phyloP scores from a whole-genome alignment of 805 yeast genomes.

The Saccharomyces jurei region DNA sequence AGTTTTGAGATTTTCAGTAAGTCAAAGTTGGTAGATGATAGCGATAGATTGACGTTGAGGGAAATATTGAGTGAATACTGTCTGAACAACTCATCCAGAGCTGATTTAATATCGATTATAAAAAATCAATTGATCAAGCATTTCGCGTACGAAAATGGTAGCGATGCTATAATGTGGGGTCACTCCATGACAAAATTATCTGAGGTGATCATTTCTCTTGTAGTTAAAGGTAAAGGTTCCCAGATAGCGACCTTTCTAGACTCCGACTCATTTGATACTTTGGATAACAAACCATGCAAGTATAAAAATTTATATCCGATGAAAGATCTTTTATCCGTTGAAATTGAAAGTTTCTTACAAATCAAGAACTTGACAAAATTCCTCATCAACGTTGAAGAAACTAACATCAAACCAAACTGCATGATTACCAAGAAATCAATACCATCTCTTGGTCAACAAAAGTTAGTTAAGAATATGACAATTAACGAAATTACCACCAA shows the following conservation, averaged over 20 bases:
- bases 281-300: slow-evolving; percentile 14
- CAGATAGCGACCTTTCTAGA: slow-evolving; percentile 46
- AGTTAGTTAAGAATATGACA: slow-evolving; percentile 55
- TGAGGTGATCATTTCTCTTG: slow-evolving; percentile 64
- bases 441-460: slow-evolving; percentile 5
- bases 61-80: slow-evolving; percentile 13
- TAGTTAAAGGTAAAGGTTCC: slow-evolving; percentile 83
- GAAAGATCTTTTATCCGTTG: slow-evolving; percentile 65
- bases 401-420: slow-evolving; percentile 10
- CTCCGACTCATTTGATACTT: slow-evolving; percentile 31
- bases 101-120: slow-evolving; percentile 50
- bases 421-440: slow-evolving; percentile 11
- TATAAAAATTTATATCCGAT: slow-evolving; percentile 58
- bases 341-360: slow-evolving; percentile 47
- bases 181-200: slow-evolving; percentile 80
- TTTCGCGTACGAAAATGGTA: slow-evolving; percentile 38
- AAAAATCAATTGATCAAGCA: slow-evolving; percentile 39
- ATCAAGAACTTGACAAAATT: slow-evolving; percentile 31
- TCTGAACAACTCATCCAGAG: slow-evolving; percentile 52
- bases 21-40: slow-evolving; percentile 4
- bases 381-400: slow-evolving; percentile 17
- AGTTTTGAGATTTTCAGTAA: slow-evolving; percentile 5
- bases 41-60: background rate
- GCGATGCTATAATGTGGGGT: slow-evolving; percentile 58
- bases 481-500: slow-evolving; percentile 69